Evolutionary conservation across 1,284 basidiomycete genomes (phyloP).

Genomic region (Puccinia coronata): DNA sequence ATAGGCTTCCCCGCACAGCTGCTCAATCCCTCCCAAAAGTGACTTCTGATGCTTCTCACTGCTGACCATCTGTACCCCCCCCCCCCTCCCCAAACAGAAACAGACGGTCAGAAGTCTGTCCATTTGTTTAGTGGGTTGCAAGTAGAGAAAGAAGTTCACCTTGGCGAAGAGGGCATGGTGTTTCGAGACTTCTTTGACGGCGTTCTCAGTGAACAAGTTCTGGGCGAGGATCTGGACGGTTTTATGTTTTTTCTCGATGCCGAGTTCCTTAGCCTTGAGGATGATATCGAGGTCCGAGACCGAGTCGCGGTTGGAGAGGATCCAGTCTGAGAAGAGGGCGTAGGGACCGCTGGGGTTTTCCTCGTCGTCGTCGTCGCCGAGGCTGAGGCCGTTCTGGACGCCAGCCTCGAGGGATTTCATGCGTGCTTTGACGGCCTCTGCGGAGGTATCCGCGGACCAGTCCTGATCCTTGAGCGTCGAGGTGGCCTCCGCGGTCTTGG

Average conservation of each 20-base stretch:
- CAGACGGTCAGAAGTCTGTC: not conserved
- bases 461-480: constrained; percentile 61
- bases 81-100: too few species aligned
- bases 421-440: constrained; percentile 85
- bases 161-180: constrained; percentile 78
- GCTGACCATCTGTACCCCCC: constrained; percentile 60
- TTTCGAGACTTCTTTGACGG: constrained; percentile 71
- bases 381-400: constrained; percentile 64
- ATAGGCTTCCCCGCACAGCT: constrained; percentile 71
- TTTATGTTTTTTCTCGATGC: constrained; percentile 95
- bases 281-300: constrained; percentile 68
- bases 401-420: constrained; percentile 73
- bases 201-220: constrained; percentile 78
- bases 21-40: constrained; percentile 84
- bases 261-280: constrained; percentile 87
- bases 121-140: not conserved
- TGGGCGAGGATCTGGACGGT: constrained; percentile 80
- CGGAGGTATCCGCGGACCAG: constrained; percentile 87
- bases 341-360: constrained; percentile 85
- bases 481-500: constrained; percentile 64
- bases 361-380: constrained; percentile 70
- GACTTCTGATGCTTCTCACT: constrained; percentile 93
- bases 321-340: constrained; percentile 78
- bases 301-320: constrained; percentile 72
- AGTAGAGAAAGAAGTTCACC: constrained; percentile 61